Evolutionary conservation across 2,329 filamentous ascomycete species (phyloP).

Genomic region (Fusarium nematophilum): DNA sequence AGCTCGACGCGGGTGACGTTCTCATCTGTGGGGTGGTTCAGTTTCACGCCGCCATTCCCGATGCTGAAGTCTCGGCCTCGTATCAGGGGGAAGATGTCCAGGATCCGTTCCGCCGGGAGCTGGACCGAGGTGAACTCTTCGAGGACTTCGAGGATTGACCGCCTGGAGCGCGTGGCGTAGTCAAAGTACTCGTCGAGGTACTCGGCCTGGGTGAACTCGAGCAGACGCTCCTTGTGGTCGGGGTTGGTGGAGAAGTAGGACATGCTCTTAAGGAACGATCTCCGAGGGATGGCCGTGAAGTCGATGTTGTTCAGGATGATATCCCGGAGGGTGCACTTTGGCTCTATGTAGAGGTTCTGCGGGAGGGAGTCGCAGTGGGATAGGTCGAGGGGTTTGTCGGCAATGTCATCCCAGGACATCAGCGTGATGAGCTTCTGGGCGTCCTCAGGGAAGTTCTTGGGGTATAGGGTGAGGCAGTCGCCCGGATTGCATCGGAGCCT

Average conservation of each 20-base stretch:
- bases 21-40: slow-evolving; percentile 43
- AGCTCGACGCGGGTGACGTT: slow-evolving; percentile 71
- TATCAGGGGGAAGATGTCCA: slow-evolving; percentile 81
- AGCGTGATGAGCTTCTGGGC: slow-evolving; percentile 81
- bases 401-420: slow-evolving; percentile 81
- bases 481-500: slow-evolving; percentile 70
- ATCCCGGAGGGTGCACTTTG: slow-evolving; percentile 72
- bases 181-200: slow-evolving; percentile 94
- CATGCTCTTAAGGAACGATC: slow-evolving; percentile 85
- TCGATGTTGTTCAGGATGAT: slow-evolving; percentile 88
- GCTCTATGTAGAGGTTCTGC: slow-evolving; percentile 50
- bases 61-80: slow-evolving; percentile 96
- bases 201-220: slow-evolving; percentile 83
- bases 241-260: slow-evolving; percentile 78
- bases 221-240: slow-evolving; percentile 81
- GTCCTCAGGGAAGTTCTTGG: slow-evolving; percentile 86
- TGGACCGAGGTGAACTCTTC: slow-evolving; percentile 89
- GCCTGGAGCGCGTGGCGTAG: slow-evolving; percentile 89
- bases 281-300: slow-evolving; percentile 87
- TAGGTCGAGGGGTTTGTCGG: slow-evolving; percentile 75
- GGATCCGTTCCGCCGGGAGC: slow-evolving; percentile 78
- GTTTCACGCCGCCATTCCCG: slow-evolving; percentile 73
- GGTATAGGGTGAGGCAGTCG: slow-evolving; percentile 83
- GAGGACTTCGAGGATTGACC: slow-evolving; percentile 91
- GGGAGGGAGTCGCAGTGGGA: slow-evolving; percentile 48